Conservation (phyloP, 2,329 filamentous ascomycete genomes). For the Paraphaeosphaeria minitans region DNA sequence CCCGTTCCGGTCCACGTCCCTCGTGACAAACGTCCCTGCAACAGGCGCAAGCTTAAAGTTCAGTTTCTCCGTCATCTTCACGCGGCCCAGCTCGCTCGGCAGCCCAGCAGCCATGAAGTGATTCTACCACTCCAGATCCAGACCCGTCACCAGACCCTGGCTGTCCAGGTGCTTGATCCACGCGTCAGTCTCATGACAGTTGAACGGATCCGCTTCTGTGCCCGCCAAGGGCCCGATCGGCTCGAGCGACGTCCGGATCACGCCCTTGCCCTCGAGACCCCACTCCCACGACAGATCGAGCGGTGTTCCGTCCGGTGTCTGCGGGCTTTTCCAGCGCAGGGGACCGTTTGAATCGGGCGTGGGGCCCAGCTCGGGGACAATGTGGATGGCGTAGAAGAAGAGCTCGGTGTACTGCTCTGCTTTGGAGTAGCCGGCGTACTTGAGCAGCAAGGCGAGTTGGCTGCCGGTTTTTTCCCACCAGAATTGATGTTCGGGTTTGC, state of each 20-base stretch:
- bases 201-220: slow-evolving; percentile 15
- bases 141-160: slow-evolving; percentile 15
- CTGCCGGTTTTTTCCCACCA: slow-evolving; percentile 17
- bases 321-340: slow-evolving; percentile 17
- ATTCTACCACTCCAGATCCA: slow-evolving; percentile 20
- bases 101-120: slow-evolving; percentile 14
- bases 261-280: slow-evolving; percentile 20
- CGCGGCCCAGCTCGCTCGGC: slow-evolving; percentile 14
- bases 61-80: slow-evolving; percentile 14
- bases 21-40: slow-evolving; percentile 20
- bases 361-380: slow-evolving; percentile 15
- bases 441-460: slow-evolving; percentile 13
- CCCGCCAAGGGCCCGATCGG: slow-evolving; percentile 19
- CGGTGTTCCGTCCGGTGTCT: slow-evolving; percentile 21
- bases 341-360: slow-evolving; percentile 10
- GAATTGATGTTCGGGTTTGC: slow-evolving; percentile 13
- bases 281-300: slow-evolving; percentile 21
- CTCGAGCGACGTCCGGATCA: slow-evolving; percentile 18
- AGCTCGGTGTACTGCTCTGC: slow-evolving; percentile 18
- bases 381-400: slow-evolving; percentile 17
- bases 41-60: slow-evolving; percentile 19
- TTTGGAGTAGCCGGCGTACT: slow-evolving; percentile 12
- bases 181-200: slow-evolving; percentile 14
- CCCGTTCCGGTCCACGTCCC: slow-evolving; percentile 14
- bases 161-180: slow-evolving; percentile 16